A percentile compares a stretch with the other conserved stretches of the same genome.
phyloP scores from a whole-genome alignment of 495 filamentous ascomycete species.

The Hypoxylon crocopeplum region DNA sequence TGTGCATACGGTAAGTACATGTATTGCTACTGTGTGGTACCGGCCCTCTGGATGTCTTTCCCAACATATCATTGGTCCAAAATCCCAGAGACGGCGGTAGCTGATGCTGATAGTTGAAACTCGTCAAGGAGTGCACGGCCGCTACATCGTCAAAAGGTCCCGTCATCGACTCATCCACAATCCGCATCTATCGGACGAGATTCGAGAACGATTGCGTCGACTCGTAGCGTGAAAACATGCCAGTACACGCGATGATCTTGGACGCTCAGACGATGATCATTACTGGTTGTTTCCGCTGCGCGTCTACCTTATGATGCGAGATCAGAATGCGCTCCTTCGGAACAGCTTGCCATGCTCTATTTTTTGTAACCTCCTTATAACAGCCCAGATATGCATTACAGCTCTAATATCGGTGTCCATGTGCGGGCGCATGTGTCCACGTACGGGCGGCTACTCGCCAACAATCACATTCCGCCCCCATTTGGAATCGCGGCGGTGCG shows the following conservation, averaged over 20 bases:
- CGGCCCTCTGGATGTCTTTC: slow-evolving; percentile 3
- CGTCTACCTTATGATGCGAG: slow-evolving; percentile 22
- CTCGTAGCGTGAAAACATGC: slow-evolving; percentile 8
- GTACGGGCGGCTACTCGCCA: slow-evolving; percentile 30
- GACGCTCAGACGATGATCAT: slow-evolving; percentile 22
- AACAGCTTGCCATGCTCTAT: slow-evolving; percentile 8
- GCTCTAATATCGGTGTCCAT: slow-evolving; percentile 5
- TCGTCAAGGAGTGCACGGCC: slow-evolving; percentile 33
- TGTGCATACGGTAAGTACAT: neutral
- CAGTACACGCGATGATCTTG: slow-evolving; percentile 2
- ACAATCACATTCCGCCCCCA: slow-evolving; percentile 30
- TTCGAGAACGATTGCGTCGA: slow-evolving; percentile 17
- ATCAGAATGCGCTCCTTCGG: slow-evolving; percentile 2
- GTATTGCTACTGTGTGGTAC: slow-evolving; percentile 22
- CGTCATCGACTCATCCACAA: slow-evolving; percentile 24
- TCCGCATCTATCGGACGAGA: slow-evolving; percentile 26
- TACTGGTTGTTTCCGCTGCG: slow-evolving; percentile 9
- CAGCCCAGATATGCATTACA: too few relatives aligned
- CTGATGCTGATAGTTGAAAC: slow-evolving; percentile 33
- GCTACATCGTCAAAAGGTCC: slow-evolving; percentile 22
- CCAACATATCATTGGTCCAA: slow-evolving; percentile 17
- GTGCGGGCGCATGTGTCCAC: neutral
- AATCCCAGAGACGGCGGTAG: slow-evolving; percentile 23
- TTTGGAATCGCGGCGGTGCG: slow-evolving; percentile 23
- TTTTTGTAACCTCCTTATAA: slow-evolving; percentile 22